Percentiles rank a stretch among this genome's conserved stretches.
phyloP scores from a whole-genome alignment of 2,329 filamentous ascomycete genomes.

The Alternaria brassicae region DNA sequence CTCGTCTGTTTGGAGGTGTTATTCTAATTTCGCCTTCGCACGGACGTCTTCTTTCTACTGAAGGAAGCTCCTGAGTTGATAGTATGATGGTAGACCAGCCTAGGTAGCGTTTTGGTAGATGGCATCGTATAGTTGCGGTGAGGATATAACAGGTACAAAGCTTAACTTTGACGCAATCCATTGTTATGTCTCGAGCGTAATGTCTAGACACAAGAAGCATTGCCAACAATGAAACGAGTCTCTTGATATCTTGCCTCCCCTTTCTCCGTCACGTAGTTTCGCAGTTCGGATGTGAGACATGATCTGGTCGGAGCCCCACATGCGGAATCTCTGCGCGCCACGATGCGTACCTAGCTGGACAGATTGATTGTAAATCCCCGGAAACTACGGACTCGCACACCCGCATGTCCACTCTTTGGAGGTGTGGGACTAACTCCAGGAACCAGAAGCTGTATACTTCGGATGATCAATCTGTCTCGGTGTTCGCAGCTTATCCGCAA shows the following conservation, averaged over 20 bases:
- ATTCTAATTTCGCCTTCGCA: background rate
- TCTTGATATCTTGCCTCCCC: background rate
- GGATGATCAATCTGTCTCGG: background rate
- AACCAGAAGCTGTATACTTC: background rate
- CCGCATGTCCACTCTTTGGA: background rate
- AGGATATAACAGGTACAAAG: background rate
- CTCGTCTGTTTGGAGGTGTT: background rate
- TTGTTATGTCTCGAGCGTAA: background rate
- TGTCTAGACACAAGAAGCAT: background rate
- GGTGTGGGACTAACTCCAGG: background rate
- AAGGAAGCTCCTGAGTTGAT: background rate
- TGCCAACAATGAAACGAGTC: background rate
- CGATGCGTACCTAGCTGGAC: slow-evolving; percentile 8
- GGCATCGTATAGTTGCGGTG: background rate
- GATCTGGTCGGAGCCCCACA: background rate
- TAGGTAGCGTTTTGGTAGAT: background rate
- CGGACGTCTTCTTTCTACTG: background rate
- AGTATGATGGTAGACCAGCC: background rate
- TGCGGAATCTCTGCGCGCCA: slow-evolving; percentile 8
- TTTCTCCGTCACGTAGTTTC: no score
- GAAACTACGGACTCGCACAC: background rate
- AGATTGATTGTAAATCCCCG: slow-evolving; percentile 12
- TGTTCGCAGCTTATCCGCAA: slow-evolving; percentile 5
- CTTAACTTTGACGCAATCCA: background rate
- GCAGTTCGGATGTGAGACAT: background rate